Conservation (phyloP, 2,329 filamentous ascomycete species). For the Microdochium nivale region DNA sequence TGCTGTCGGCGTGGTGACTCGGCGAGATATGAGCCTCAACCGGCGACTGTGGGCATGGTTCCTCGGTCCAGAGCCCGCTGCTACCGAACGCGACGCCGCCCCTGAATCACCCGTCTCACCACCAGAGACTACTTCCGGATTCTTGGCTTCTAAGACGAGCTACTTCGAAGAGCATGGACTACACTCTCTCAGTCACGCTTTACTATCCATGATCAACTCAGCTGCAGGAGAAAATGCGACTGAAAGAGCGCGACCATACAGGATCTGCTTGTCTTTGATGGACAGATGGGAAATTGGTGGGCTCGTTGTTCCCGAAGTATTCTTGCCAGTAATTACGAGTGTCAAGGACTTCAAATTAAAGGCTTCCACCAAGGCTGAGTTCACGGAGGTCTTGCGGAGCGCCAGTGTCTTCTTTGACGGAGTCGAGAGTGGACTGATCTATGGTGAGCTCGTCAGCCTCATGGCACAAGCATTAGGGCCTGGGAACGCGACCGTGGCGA, state of each 20-base stretch:
- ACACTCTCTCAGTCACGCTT: slow-evolving; percentile 61
- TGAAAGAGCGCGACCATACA: slow-evolving; percentile 76
- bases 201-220: slow-evolving; percentile 67
- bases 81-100: slow-evolving; percentile 36
- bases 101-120: slow-evolving; percentile 35
- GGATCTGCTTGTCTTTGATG: slow-evolving; percentile 92
- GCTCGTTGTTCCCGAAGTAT: slow-evolving; percentile 78
- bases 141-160: slow-evolving; percentile 52
- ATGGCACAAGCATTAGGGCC: slow-evolving; percentile 51
- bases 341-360: slow-evolving; percentile 64
- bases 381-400: slow-evolving; percentile 81
- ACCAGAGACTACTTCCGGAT: slow-evolving; percentile 32
- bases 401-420: slow-evolving; percentile 96
- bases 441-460: slow-evolving; percentile 68
- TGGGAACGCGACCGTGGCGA: slow-evolving; percentile 29
- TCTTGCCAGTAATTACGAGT: slow-evolving; percentile 76
- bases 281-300: slow-evolving; percentile 97
- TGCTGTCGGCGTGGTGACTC: slow-evolving; percentile 76
- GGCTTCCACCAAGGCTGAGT: slow-evolving; percentile 58
- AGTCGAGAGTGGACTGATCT: slow-evolving; percentile 89
- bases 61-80: slow-evolving; percentile 63
- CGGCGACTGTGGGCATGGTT: slow-evolving; percentile 94
- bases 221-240: slow-evolving; percentile 40
- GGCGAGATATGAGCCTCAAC: slow-evolving; percentile 95
- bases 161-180: slow-evolving; percentile 82